phyloP scores from a whole-genome alignment of 345 rosid species.

The Turritis glabra region DNA sequence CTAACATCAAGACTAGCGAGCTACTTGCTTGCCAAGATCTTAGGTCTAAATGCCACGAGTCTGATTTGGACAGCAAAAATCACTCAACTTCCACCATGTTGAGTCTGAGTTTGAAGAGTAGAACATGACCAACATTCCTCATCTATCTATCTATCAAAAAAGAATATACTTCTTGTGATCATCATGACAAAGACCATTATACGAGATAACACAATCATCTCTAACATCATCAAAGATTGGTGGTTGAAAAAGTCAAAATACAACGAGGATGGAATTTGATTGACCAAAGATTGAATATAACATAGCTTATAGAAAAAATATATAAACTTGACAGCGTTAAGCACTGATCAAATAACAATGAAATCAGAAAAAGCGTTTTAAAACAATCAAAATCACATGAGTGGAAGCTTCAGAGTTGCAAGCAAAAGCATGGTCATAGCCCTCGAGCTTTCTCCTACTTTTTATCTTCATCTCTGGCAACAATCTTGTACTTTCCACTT shows the following conservation, averaged over 20 bases:
- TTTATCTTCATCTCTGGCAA: conserved; percentile 59
- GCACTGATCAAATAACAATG: not conserved
- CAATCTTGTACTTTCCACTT: conserved; percentile 96
- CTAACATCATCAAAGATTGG: not conserved
- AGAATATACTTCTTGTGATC: too few relatives aligned
- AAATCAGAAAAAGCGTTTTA: not conserved
- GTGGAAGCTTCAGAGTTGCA: conserved; percentile 20
- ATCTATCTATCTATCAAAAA: too few relatives aligned
- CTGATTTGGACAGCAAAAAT: too few relatives aligned
- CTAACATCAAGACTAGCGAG: too few relatives aligned
- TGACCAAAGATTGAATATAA: not conserved
- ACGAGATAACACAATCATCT: too few relatives aligned
- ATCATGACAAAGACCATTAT: too few relatives aligned
- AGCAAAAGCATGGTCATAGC: conserved; percentile 1
- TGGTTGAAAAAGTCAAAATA: not conserved
- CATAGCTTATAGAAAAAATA: not conserved
- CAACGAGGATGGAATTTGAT: not conserved
- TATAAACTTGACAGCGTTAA: not conserved
- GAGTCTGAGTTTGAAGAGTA: too few relatives aligned
- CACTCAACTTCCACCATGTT: too few relatives aligned
- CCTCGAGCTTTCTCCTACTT: conserved; percentile 29
- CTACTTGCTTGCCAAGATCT: too few relatives aligned
- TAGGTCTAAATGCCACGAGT: too few relatives aligned
- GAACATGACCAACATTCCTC: too few relatives aligned
- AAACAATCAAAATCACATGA: not conserved